Base-by-base conservation (phyloP, 495 filamentous ascomycete genomes). In the Neurospora sp. region DNA sequence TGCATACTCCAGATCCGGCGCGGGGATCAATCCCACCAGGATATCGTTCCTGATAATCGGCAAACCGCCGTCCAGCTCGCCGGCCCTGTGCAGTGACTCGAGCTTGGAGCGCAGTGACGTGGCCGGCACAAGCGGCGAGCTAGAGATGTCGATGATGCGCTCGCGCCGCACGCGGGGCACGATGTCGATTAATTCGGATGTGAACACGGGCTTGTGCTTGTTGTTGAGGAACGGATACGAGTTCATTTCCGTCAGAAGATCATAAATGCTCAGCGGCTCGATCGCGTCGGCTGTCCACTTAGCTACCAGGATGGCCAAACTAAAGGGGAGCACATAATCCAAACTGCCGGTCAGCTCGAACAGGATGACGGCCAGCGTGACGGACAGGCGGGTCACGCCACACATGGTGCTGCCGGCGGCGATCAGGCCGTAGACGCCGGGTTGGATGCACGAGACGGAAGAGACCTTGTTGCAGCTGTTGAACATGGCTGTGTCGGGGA, bases 201-300 rank as follows among this genome's bases (percentile, higher is more conserved):
- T 96, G 81, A 97, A 96, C 37, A 95, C 84, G 5, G 94, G 93
- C 69, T 95, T 93, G 70, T 93, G 87, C 78, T 98, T 99, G 82
- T 94, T 97, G 82, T 97, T 93, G 38, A 99, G 88, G 82, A 94
- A 96, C 1, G 96, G 96, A 75, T 98, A 99, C 10, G 93, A 92
- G 81, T 99, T 98, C 90, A 99, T 93, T 75, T 97, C 93, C 0
- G 94, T 98, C 38, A 99, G 85, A 18, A 99, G 86, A 79, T 98
- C 91, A 75, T 99, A 99, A 73, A 99, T 98, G 80, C 93, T 96
- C 45, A 93, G 87, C 65, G 96, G 96, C 79, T 99, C 96, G 45
- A 99, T 86, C 9, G 95, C 95, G 80, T 98, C 96, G 0, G 96
- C 96, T 0, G 95, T 97, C 96, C 96, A 99, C 82, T 99, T 99